Percentiles rank a stretch among this genome's conserved stretches.
phyloP scores from a whole-genome alignment of 441 rosid genomes.

The Jatropha podagrica region DNA sequence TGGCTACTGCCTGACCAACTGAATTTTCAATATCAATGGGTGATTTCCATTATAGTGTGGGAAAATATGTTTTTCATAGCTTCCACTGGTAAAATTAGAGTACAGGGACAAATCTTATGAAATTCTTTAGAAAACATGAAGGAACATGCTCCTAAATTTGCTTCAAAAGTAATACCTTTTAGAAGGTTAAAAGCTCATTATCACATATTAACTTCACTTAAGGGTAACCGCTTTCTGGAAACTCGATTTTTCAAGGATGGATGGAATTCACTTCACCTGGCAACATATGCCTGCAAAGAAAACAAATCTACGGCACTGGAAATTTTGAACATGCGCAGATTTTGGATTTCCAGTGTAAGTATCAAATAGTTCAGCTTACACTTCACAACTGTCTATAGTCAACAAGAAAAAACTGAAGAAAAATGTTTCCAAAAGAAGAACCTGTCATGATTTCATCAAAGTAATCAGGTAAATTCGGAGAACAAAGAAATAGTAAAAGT shows the following conservation, averaged over 20 bases:
- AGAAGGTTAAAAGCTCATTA: not conserved
- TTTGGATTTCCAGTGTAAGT: not conserved
- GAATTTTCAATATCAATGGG: not conserved
- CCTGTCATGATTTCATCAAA: not conserved
- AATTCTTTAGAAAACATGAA: not conserved
- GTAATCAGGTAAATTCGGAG: not conserved
- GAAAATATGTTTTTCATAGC: not conserved
- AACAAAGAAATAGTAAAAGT: not conserved
- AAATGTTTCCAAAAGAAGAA: not conserved
- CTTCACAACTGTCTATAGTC: not conserved
- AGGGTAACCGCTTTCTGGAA: not conserved
- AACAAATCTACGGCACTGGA: not conserved
- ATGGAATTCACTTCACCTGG: not conserved
- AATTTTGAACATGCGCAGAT: not conserved
- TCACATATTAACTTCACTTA: too few relatives aligned
- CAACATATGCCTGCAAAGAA: not conserved
- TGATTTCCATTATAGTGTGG: not conserved
- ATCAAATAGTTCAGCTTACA: not conserved
- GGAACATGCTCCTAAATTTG: not conserved
- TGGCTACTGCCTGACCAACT: conserved; percentile 24
- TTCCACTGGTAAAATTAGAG: not conserved
- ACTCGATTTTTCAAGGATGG: not conserved
- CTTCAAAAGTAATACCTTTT: not conserved
- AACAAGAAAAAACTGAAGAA: not conserved
- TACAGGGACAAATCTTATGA: not conserved